Percentiles rank a stretch among this genome's conserved stretches.
These are phyloP conservation scores for Paecilomyces sp. DNA, from an alignment of 2,329 filamentous ascomycete species.

Conservation along the genomic window DNA sequence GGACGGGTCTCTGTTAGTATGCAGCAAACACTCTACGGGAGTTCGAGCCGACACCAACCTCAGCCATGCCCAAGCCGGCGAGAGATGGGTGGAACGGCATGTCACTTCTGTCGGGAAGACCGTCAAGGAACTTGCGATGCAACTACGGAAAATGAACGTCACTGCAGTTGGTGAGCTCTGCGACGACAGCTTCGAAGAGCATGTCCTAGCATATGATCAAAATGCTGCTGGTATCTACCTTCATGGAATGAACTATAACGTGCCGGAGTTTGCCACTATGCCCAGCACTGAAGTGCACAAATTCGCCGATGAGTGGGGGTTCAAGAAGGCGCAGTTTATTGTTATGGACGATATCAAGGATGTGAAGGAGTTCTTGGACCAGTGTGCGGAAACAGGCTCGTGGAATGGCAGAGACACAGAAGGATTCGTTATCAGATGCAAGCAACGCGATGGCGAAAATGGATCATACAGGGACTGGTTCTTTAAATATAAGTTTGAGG, in stretches of 20 bases:
- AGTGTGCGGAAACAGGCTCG: conserved; percentile 77
- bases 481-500: conserved; percentile 99
- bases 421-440: conserved; percentile 93
- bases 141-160: conserved; percentile 72
- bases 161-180: conserved; percentile 95
- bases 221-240: conserved; percentile 86
- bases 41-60: conserved; percentile 60
- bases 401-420: conserved; percentile 91
- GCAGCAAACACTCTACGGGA: conserved; percentile 97
- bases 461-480: conserved; percentile 83
- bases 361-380: conserved; percentile 75
- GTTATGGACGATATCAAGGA: conserved; percentile 65
- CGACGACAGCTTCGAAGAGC: conserved; percentile 93
- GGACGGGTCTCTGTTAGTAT: conserved; percentile 85
- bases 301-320: conserved; percentile 90
- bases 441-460: conserved; percentile 45
- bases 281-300: conserved; percentile 73
- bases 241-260: conserved; percentile 91
- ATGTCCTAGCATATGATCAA: conserved; percentile 81
- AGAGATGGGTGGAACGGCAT: conserved; percentile 74
- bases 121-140: conserved; percentile 66
- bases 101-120: conserved; percentile 70
- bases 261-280: conserved; percentile 87
- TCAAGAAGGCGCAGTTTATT: conserved; percentile 78
- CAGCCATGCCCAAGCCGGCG: conserved; percentile 80